phyloP scores from a whole-genome alignment of 2,329 filamentous ascomycete species.

The Microascus cirrosus region DNA sequence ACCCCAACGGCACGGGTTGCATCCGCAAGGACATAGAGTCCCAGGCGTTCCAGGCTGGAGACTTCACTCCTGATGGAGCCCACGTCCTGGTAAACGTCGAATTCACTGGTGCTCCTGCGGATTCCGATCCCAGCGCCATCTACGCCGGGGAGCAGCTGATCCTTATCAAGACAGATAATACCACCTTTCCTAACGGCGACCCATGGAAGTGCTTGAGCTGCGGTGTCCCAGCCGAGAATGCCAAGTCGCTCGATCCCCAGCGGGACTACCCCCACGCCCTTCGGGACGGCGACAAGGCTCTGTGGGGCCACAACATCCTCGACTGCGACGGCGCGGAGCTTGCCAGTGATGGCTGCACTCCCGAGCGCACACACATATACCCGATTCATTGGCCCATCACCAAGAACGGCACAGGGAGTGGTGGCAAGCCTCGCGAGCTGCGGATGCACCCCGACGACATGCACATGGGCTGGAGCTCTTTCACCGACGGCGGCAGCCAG shows the following conservation, averaged over 20 bases:
- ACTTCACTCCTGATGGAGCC: constrained; percentile 28
- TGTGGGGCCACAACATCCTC: constrained; percentile 21
- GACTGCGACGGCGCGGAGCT: constrained; percentile 20
- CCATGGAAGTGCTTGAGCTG: constrained; percentile 36
- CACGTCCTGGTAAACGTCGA: constrained; percentile 26
- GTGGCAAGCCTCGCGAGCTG: constrained; percentile 25
- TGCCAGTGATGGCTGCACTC: constrained; percentile 21
- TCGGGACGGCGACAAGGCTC: constrained; percentile 20
- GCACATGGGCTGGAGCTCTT: constrained; percentile 29
- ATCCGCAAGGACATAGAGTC: constrained; percentile 10
- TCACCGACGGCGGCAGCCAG: constrained; percentile 14
- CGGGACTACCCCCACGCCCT: constrained; percentile 32
- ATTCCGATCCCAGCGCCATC: constrained; percentile 25
- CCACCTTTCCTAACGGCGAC: constrained; percentile 28
- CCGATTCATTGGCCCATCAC: constrained; percentile 21
- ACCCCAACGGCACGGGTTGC: constrained; percentile 24
- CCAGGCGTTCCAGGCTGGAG: constrained; percentile 5
- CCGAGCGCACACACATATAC: constrained; percentile 23
- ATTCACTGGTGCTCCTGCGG: constrained; percentile 28
- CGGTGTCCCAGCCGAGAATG: constrained; percentile 22
- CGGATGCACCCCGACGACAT: constrained; percentile 31
- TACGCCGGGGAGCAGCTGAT: constrained; percentile 29
- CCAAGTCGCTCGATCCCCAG: constrained; percentile 9
- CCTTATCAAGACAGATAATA: constrained; percentile 27
- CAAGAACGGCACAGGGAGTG: constrained; percentile 15